These are phyloP conservation scores for Boletellus ananas DNA, from an alignment of 768 basidiomycete species.

Conservation along the genomic window DNA sequence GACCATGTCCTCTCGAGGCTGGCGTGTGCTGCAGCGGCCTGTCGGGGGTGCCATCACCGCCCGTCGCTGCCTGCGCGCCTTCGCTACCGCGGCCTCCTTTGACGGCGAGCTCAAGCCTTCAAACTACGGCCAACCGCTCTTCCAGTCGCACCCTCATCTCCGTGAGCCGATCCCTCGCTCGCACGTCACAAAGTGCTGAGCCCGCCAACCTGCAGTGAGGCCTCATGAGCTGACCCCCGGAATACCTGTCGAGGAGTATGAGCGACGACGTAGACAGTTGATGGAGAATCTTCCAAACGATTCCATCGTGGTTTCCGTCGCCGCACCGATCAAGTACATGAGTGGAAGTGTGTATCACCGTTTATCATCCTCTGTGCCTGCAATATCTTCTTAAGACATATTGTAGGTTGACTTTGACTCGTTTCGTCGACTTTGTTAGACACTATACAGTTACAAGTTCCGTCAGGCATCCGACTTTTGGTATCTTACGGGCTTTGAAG, in stretches of 20 bases:
- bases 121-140: conserved; percentile 74
- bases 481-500: conserved; percentile 96
- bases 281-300: conserved; percentile 73
- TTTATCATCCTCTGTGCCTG: conserved; percentile 6
- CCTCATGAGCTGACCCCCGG: conserved; percentile 78
- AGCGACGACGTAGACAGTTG: conserved; percentile 58
- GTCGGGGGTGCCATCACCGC: neutral
- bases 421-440: conserved; percentile 7
- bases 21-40: conserved; percentile 13
- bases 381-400: conserved; percentile 46
- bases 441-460: conserved; percentile 77
- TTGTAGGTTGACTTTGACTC: conserved; percentile 52
- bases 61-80: conserved; percentile 15
- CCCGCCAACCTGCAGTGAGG: conserved; percentile 37
- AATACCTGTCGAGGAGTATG: conserved; percentile 75
- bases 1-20: conserved; percentile 19
- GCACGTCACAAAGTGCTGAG: conserved; percentile 3
- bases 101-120: conserved; percentile 57
- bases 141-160: conserved; percentile 79
- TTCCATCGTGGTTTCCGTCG: conserved; percentile 70
- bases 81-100: conserved; percentile 33
- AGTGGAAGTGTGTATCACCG: conserved; percentile 57
- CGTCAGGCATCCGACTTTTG: conserved; percentile 90
- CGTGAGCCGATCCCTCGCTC: conserved; percentile 35
- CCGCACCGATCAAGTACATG: conserved; percentile 84